Conservation (phyloP, 305 asterid species). For the Coffea humblotiana region DNA sequence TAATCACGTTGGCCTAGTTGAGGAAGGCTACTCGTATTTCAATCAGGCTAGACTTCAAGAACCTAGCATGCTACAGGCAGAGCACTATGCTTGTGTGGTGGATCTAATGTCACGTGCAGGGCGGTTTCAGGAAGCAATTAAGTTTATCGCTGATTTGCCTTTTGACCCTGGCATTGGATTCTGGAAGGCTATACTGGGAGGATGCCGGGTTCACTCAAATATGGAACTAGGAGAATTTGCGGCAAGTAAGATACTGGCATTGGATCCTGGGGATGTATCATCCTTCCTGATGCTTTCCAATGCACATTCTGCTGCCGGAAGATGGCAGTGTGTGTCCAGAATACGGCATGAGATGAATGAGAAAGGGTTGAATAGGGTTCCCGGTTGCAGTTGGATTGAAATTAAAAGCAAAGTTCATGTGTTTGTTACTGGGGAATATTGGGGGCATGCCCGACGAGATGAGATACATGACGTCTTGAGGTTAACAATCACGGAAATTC, state of each 20-base stretch:
- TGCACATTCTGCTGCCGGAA: constrained; percentile 78
- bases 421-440: constrained; percentile 55
- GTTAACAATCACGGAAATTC: constrained; percentile 31
- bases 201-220: constrained; percentile 64
- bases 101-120: constrained; percentile 69
- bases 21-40: constrained; percentile 55
- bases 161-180: constrained; percentile 71
- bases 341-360: constrained; percentile 58
- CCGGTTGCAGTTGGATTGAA: constrained; percentile 92
- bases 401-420: constrained; percentile 55
- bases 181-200: constrained; percentile 84
- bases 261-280: constrained; percentile 75
- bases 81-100: constrained; percentile 75
- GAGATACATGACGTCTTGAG: constrained; percentile 45
- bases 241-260: constrained; percentile 49
- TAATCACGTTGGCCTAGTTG: constrained; percentile 61
- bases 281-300: constrained; percentile 89
- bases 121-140: constrained; percentile 56
- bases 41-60: constrained; percentile 35
- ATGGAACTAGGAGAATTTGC: constrained; percentile 54
- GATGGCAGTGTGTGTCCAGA: constrained; percentile 54
- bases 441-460: constrained; percentile 37
- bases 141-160: constrained; percentile 53
- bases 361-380: constrained; percentile 55
- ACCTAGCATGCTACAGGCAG: constrained; percentile 42